phyloP scores from a whole-genome alignment of 495 filamentous ascomycete species.

The Paragyromitra xinjiangensis region DNA sequence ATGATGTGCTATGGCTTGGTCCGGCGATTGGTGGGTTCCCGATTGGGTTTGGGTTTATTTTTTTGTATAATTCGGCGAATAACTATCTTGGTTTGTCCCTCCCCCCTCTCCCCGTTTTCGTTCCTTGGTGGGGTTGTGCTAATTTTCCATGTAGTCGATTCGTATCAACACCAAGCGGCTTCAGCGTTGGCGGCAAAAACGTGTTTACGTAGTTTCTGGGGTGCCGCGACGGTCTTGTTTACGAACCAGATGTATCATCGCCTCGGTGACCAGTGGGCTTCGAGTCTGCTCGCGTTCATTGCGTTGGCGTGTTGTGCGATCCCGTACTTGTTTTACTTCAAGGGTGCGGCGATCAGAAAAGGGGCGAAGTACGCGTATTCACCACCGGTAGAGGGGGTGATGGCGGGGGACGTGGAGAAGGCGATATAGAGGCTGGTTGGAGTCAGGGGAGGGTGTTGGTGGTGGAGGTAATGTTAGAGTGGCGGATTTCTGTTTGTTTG shows the following conservation, averaged over 20 bases:
- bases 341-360: constrained; percentile 72
- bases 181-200: constrained; percentile 87
- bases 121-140: not conserved
- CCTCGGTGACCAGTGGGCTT: constrained; percentile 79
- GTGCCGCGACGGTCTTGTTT: constrained; percentile 77
- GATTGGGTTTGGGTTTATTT: constrained; percentile 85
- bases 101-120: not conserved
- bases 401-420: constrained; percentile 33
- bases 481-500: not conserved
- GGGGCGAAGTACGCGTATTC: constrained; percentile 73
- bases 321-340: constrained; percentile 78
- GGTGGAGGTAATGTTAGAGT: constrained; percentile 2
- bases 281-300: constrained; percentile 73
- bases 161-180: constrained; percentile 85
- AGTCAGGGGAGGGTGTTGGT: not conserved
- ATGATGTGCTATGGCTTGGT: constrained; percentile 71
- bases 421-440: constrained; percentile 2
- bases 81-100: constrained; percentile 72
- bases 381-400: constrained; percentile 47
- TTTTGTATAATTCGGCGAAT: constrained; percentile 84
- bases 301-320: constrained; percentile 77
- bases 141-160: constrained; percentile 67
- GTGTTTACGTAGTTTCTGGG: constrained; percentile 80
- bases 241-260: constrained; percentile 81
- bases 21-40: constrained; percentile 77